These are phyloP conservation scores for Penicillium atrosanguineum DNA, from an alignment of 495 filamentous ascomycete species.

Conservation along the genomic window DNA sequence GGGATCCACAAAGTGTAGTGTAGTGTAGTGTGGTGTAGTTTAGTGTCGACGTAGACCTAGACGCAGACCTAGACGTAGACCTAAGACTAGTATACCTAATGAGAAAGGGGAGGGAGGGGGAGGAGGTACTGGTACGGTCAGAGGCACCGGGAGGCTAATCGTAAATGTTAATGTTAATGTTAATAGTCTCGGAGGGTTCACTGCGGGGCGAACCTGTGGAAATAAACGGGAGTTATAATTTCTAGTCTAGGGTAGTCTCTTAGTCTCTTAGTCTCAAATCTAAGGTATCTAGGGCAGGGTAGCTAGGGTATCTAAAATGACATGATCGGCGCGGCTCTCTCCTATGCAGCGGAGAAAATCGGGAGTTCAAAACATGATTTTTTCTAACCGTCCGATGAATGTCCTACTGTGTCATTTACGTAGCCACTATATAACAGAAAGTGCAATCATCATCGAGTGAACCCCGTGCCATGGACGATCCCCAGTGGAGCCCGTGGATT, in stretches of 20 bases:
- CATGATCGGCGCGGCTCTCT: too few relatives aligned
- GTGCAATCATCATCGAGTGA: conserved; percentile 22
- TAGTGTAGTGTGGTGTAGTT: too few relatives aligned
- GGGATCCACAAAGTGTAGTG: too few relatives aligned
- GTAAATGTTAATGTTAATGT: conserved; percentile 17
- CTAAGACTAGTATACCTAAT: background rate
- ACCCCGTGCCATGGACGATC: conserved; percentile 24
- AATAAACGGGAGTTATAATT: conserved; percentile 5
- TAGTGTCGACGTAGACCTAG: too few relatives aligned
- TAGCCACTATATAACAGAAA: conserved; percentile 1
- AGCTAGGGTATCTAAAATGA: too few relatives aligned
- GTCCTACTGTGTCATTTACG: too few relatives aligned
- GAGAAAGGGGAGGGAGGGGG: background rate
- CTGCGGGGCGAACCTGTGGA: conserved; percentile 8
- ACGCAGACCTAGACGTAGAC: too few relatives aligned
- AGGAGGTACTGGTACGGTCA: conserved; percentile 1
- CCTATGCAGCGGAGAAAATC: too few relatives aligned
- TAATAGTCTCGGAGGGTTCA: conserved; percentile 8
- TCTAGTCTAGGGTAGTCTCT: too few relatives aligned
- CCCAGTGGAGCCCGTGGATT: conserved; percentile 17
- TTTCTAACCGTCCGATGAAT: background rate
- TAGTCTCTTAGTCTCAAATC: too few relatives aligned
- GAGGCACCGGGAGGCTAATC: conserved; percentile 17
- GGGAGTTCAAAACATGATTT: too few relatives aligned
- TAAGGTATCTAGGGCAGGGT: too few relatives aligned